Conservation (phyloP, 2,329 filamentous ascomycete species). For the Purpureocillium takamizusanense region DNA sequence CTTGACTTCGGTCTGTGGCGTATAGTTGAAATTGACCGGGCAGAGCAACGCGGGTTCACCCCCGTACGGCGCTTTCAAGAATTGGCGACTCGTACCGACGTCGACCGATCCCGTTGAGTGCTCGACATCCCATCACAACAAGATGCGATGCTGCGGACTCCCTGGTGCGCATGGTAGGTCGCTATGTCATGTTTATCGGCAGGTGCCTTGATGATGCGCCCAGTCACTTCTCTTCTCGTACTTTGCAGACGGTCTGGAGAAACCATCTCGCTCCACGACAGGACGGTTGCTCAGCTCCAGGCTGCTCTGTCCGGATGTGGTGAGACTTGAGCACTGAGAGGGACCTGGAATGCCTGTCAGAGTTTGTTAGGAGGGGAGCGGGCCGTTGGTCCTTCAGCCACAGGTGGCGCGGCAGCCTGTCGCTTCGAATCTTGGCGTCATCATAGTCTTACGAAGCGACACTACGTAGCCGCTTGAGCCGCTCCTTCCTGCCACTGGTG, state of each 20-base stretch:
- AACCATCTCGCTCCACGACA: no score
- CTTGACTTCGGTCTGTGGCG: slow-evolving; percentile 28
- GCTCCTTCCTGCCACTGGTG: no score
- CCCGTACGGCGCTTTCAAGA: slow-evolving; percentile 50
- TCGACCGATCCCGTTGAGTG: slow-evolving; percentile 57
- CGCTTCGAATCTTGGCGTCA: slow-evolving; percentile 3
- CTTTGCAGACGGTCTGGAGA: no score
- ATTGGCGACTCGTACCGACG: slow-evolving; percentile 48
- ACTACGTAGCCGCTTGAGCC: no score
- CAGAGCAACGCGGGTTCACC: slow-evolving; percentile 36
- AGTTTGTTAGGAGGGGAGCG: neutral
- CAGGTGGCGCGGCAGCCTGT: neutral
- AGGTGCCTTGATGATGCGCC: no score
- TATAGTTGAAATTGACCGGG: slow-evolving; percentile 50
- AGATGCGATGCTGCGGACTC: neutral
- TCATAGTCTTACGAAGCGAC: neutral
- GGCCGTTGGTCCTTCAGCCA: neutral
- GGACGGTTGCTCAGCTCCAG: no score
- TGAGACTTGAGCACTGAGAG: no score
- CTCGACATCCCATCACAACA: slow-evolving; percentile 36
- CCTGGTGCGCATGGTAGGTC: no score
- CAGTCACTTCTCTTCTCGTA: no score
- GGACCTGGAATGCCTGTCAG: no score
- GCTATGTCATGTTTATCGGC: no score
- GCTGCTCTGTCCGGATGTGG: no score